These are phyloP conservation scores for Sequoia sempervirens DNA, from an alignment of 75 land plant genomes.

Conservation along the genomic window DNA sequence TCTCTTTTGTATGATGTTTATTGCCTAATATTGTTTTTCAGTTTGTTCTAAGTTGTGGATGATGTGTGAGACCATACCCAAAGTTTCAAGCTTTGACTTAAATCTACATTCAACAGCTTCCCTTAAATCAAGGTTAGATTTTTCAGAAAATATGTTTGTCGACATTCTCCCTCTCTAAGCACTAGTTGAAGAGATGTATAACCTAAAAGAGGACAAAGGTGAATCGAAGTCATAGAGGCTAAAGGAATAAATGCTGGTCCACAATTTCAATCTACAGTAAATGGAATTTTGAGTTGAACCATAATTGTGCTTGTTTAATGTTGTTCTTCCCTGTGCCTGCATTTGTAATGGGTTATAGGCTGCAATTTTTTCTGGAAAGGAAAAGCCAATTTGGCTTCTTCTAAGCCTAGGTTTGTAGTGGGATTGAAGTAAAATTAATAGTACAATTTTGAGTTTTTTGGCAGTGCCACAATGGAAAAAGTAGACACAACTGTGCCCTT, in stretches of 20 bases:
- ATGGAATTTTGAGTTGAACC: neutral
- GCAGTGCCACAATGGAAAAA: neutral
- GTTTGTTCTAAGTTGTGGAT: neutral
- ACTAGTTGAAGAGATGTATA: too few relatives aligned
- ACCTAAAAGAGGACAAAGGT: too few relatives aligned
- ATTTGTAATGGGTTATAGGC: neutral
- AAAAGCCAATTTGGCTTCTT: neutral
- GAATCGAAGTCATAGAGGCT: neutral
- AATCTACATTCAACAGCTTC: too few relatives aligned
- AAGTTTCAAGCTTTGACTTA: too few relatives aligned
- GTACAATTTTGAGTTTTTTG: neutral
- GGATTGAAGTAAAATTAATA: neutral
- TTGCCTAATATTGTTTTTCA: neutral
- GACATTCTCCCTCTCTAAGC: too few relatives aligned
- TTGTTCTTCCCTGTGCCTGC: neutral
- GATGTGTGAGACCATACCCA: neutral
- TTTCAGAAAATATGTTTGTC: too few relatives aligned
- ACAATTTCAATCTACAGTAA: neutral
- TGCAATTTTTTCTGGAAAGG: neutral
- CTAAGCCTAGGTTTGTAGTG: neutral
- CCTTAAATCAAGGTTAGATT: too few relatives aligned
- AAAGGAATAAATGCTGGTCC: neutral
- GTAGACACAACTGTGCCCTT: neutral
- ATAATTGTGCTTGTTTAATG: neutral
- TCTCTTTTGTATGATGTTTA: neutral